These are phyloP conservation scores for Globisporangium acanthophoron DNA, from an alignment of 352 stramenopile genomes.

Conservation along the genomic window DNA sequence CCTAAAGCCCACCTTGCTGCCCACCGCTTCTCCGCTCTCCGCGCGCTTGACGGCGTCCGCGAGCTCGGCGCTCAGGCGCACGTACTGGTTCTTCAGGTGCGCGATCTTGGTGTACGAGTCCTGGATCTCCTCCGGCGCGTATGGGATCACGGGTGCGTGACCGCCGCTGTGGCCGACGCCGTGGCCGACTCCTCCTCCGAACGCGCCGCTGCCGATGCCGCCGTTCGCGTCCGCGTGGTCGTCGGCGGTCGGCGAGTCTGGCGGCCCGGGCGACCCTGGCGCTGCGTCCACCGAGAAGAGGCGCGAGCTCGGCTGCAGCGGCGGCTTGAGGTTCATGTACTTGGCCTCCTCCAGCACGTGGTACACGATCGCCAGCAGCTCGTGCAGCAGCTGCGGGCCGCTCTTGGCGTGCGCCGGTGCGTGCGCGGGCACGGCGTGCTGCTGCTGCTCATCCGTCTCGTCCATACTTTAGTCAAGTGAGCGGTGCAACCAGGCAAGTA, in stretches of 20 bases:
- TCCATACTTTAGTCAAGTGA: too few relatives aligned
- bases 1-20: conserved; percentile 4
- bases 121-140: conserved; percentile 78
- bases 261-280: conserved; percentile 21
- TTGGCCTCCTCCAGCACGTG: conserved; percentile 79
- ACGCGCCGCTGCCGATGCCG: conserved; percentile 20
- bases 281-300: conserved; percentile 57
- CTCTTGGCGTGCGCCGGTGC: conserved; percentile 21
- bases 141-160: conserved; percentile 56
- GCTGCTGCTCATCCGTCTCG: too few relatives aligned
- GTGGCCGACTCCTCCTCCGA: conserved; percentile 17
- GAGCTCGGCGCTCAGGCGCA: conserved; percentile 64
- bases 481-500: too few relatives aligned
- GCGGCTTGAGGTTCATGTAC: conserved; percentile 81
- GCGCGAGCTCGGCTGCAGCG: conserved; percentile 71
- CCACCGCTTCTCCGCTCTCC: conserved; percentile 16
- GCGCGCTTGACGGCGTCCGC: conserved; percentile 49
- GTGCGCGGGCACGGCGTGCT: too few relatives aligned
- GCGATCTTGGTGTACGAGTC: conserved; percentile 83
- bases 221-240: conserved; percentile 47
- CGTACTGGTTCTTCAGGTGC: conserved; percentile 74
- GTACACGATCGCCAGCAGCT: conserved; percentile 67
- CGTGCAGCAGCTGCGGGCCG: conserved; percentile 51
- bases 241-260: conserved; percentile 32
- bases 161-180: conserved; percentile 7